Evolutionary conservation across 2,329 filamentous ascomycete genomes (phyloP).

Genomic region (Tolypocladium cylindrosporum): DNA sequence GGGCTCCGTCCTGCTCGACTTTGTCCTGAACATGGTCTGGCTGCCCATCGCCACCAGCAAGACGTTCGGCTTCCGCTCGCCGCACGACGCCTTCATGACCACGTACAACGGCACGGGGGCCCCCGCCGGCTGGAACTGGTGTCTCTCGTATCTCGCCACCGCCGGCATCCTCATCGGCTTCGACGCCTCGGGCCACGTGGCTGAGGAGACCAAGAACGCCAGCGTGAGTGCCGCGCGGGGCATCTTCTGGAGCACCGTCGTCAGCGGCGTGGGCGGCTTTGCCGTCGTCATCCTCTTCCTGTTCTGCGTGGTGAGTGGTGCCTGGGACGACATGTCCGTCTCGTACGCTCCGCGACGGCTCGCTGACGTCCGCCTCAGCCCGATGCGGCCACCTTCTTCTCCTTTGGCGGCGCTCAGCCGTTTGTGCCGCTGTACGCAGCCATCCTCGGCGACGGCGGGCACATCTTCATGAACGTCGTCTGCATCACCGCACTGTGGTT

Average conservation of each 20-base stretch:
- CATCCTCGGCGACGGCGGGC: slow-evolving; percentile 43
- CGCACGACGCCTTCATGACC: slow-evolving; percentile 49
- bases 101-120: slow-evolving; percentile 49
- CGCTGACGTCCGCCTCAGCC: not conserved
- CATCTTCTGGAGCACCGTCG: slow-evolving; percentile 51
- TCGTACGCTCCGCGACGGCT: not conserved
- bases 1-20: slow-evolving; percentile 43
- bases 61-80: slow-evolving; percentile 47
- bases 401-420: slow-evolving; percentile 43
- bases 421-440: slow-evolving; percentile 49
- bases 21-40: slow-evolving; percentile 51
- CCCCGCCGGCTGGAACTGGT: slow-evolving; percentile 52
- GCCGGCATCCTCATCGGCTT: slow-evolving; percentile 52
- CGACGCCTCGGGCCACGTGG: slow-evolving; percentile 50
- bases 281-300: slow-evolving; percentile 47
- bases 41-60: slow-evolving; percentile 45
- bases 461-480: slow-evolving; percentile 23
- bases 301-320: slow-evolving; percentile 36
- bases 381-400: slow-evolving; percentile 20
- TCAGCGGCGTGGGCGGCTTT: slow-evolving; percentile 45
- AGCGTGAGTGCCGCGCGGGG: slow-evolving; percentile 43
- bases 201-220: slow-evolving; percentile 52
- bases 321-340: no score
- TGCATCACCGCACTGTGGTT: not conserved
- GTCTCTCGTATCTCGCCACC: slow-evolving; percentile 49